These are phyloP conservation scores for Amaranthus palmeri DNA, from an alignment of 148 eudicot species.

Conservation along the genomic window DNA sequence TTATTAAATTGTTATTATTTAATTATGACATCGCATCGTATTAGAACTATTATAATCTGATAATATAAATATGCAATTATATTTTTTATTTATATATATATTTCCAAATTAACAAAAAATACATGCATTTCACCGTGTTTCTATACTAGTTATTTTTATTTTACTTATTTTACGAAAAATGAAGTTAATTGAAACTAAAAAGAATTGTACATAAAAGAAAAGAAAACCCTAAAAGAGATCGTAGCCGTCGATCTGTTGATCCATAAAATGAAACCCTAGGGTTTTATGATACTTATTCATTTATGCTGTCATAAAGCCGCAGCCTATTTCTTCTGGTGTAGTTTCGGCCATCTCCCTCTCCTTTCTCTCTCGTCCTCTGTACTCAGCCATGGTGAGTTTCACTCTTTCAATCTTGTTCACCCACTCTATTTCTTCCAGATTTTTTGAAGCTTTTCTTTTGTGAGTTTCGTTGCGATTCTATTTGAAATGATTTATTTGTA, in stretches of 20 bases:
- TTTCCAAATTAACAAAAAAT: too few species aligned
- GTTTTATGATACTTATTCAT: not conserved
- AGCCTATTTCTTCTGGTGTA: slow-evolving; percentile 6
- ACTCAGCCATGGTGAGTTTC: slow-evolving; percentile 24
- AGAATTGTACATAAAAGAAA: too few species aligned
- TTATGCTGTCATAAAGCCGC: slow-evolving; percentile 5
- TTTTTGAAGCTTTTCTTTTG: not conserved
- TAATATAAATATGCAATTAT: too few species aligned
- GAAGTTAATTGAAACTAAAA: too few species aligned
- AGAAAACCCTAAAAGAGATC: slow-evolving; percentile 26
- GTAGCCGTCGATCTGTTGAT: slow-evolving; percentile 14
- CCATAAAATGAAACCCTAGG: slow-evolving; percentile 19
- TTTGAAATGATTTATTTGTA: not conserved
- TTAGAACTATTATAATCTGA: too few species aligned
- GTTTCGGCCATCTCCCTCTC: slow-evolving; percentile 11
- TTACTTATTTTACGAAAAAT: too few species aligned
- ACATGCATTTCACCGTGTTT: too few species aligned
- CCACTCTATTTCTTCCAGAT: not conserved
- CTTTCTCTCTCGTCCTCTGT: not conserved
- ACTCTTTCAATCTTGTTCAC: not conserved
- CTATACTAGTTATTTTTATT: too few species aligned
- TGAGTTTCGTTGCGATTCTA: not conserved
- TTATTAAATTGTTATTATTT: too few species aligned
- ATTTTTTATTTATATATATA: too few species aligned
- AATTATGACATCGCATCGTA: too few species aligned